Base-by-base conservation (phyloP, 2,329 filamentous ascomycete genomes). In the Sclerotinia glacialis region DNA sequence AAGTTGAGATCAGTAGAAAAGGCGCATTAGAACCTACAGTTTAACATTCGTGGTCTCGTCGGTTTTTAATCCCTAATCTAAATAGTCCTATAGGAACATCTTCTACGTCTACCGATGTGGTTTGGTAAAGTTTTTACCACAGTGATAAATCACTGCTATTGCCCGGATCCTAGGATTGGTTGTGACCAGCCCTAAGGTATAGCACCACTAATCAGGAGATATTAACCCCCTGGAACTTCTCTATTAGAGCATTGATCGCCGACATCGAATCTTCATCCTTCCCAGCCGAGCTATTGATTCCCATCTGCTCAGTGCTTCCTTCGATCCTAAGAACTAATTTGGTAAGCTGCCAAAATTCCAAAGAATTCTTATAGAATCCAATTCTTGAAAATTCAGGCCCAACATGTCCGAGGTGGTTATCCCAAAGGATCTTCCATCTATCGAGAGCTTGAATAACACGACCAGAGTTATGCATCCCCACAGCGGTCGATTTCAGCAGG, bases 361-460 rank as follows among this genome's bases (percentile, higher is more conserved):
- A 28, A 37, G 44, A 60, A n/a, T 60, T 60, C 31, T 49, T 60
- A 2, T 49, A 60, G 58, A 49, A 60, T 26, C 58, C 58, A 37
- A 14, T 37, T 37, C 28, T 37, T 14, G 28, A 18, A 14, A 60
- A 60, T 21, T 49, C 58, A 18, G 44, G 58, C 8, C 44, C 44
- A n/a, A 37, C 58, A 8, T 60, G 21, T 26, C 18, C 37, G 1
- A 60, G n/a, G n/a, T 60, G 14, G 8, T 49, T 49, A 18, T 60
- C 44, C 58, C 58, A 60, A 12, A 60, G 58, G 2, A 60, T 37
- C n/a, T 49, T 60, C 58, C 58, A 60, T 37, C 58, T 47, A 49
- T 60, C 58, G 21, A 60, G 44, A 49, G 58, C 44, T 23, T 14
- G 44, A 21, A 18, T 1, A 14, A 60, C 8, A 18, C 58, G 44